These are phyloP conservation scores for Allium cepa DNA, from an alignment of 106 monocot genomes.

Conservation along the genomic window DNA sequence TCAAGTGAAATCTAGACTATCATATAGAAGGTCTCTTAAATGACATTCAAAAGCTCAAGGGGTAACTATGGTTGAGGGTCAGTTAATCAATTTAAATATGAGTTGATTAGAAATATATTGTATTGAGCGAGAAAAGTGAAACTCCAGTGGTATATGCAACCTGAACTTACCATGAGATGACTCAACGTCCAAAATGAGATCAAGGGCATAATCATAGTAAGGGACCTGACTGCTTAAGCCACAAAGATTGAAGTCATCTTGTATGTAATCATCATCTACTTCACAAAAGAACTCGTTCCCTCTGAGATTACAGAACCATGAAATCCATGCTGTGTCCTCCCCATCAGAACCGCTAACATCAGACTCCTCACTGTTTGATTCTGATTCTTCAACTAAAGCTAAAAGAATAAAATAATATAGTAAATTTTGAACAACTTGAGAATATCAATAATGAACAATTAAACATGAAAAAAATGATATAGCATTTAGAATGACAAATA, in stretches of 20 bases:
- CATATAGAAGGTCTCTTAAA: neutral
- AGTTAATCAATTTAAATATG: too few relatives aligned
- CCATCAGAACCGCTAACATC: constrained; percentile 58
- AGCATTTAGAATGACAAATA: neutral
- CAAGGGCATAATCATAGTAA: constrained; percentile 52
- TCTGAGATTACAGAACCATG: constrained; percentile 55
- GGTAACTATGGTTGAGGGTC: too few relatives aligned
- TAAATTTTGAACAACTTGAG: neutral
- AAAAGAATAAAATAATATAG: constrained; percentile 9
- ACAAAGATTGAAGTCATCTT: constrained; percentile 66
- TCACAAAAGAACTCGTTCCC: constrained; percentile 68
- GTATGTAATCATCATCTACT: constrained; percentile 60
- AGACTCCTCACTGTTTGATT: constrained; percentile 42
- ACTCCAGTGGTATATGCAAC: neutral
- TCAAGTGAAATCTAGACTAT: neutral
- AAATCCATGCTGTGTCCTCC: constrained; percentile 58
- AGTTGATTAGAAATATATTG: neutral
- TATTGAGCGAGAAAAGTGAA: neutral
- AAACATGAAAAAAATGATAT: neutral
- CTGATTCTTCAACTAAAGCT: constrained; percentile 25
- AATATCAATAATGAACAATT: neutral
- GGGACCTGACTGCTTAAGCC: constrained; percentile 49
- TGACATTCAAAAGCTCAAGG: too few relatives aligned
- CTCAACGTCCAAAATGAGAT: constrained; percentile 57
- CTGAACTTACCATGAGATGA: constrained; percentile 42